Evolutionary conservation across 1,139 yeast species (phyloP), one percentile per base, ranked within the genome.

Genomic region (Taphrina deformans): DNA sequence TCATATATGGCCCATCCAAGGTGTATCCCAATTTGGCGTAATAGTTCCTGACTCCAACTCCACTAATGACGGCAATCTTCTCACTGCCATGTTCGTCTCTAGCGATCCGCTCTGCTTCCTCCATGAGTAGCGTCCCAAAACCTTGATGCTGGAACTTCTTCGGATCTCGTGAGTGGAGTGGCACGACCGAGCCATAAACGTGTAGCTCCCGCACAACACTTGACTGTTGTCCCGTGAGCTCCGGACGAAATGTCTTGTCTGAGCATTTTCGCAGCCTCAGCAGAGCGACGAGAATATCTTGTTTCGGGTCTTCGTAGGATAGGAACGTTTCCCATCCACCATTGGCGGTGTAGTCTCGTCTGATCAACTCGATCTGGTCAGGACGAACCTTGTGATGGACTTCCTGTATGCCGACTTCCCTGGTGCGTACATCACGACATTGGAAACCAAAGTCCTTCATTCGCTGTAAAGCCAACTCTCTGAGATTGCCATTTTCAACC

Each of bases 261-360:
- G 96, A 83, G 31, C 98, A 96, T 75, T 89, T 86, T 73, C 99
- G 83, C 68, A 93, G 82, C 71, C 99, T 82, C 68, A 93, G 79
- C 66, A 93, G 80, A 12, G 99, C 99, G 76, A 93, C 90, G 70
- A 93, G 81, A 68, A 93, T 93, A 77, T 93, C 99, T 76, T 93
- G 93, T 76, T 89, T 89, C 56, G 99, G 99, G 77, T 95, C 99
- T 77, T 93, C 99, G 75, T 95, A 93, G 35, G 96, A 87, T 69
- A 93, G 79, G 74, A 93, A 93, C 0, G 99, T 93, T 78, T 93
- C 98, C 99, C 99, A 93, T 38, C 99, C 99, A 45, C 96, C 99
- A 73, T 93, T 93, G 55, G 99, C 99, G 69, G 88, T 87, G 77
- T 93, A 93, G 75, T 93, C 99, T 73, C 99, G 85, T 74, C 99